Conservation (phyloP, 176 grass and related monocot species). For the Puya raimondii region DNA sequence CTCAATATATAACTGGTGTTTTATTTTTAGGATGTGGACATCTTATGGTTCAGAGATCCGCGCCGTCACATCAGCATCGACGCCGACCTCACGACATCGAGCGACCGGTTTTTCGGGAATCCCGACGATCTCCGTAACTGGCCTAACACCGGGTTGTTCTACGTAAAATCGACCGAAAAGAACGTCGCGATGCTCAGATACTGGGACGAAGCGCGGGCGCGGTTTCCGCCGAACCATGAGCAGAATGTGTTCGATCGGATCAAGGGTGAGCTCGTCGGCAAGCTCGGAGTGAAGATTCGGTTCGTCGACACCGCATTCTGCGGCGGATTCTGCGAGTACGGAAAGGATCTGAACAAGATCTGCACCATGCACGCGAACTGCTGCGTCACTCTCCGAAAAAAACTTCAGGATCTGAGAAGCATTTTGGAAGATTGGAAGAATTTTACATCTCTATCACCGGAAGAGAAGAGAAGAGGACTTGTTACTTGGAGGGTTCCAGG, state of each 20-base stretch:
- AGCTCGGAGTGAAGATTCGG: slow-evolving; percentile 19
- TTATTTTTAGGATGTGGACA: slow-evolving; percentile 52
- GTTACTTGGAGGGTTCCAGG: slow-evolving; percentile 21
- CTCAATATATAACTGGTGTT: no score
- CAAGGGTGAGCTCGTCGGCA: slow-evolving; percentile 31
- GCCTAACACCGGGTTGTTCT: slow-evolving; percentile 70
- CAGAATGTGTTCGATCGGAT: slow-evolving; percentile 41
- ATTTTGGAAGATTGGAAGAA: slow-evolving; percentile 34
- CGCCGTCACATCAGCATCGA: slow-evolving; percentile 54
- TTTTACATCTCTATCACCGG: slow-evolving; percentile 9
- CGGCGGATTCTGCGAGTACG: slow-evolving; percentile 30
- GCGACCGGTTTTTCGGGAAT: slow-evolving; percentile 45
- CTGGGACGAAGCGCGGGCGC: slow-evolving; percentile 23
- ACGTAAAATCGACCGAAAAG: slow-evolving; percentile 33
- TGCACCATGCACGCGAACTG: slow-evolving; percentile 55
- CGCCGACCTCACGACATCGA: slow-evolving; percentile 54
- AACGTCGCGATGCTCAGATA: slow-evolving; percentile 42
- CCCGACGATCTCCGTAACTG: slow-evolving; percentile 32
- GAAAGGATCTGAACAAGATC: slow-evolving; percentile 22
- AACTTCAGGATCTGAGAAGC: slow-evolving; percentile 35
- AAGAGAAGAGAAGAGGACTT: slow-evolving; percentile 10
- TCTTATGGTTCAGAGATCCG: slow-evolving; percentile 69
- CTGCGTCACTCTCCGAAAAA: slow-evolving; percentile 33
- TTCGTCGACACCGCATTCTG: slow-evolving; percentile 38
- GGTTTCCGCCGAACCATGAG: slow-evolving; percentile 38